Conservation (phyloP, 805 yeast species). For the Saturnispora ahearnii region DNA sequence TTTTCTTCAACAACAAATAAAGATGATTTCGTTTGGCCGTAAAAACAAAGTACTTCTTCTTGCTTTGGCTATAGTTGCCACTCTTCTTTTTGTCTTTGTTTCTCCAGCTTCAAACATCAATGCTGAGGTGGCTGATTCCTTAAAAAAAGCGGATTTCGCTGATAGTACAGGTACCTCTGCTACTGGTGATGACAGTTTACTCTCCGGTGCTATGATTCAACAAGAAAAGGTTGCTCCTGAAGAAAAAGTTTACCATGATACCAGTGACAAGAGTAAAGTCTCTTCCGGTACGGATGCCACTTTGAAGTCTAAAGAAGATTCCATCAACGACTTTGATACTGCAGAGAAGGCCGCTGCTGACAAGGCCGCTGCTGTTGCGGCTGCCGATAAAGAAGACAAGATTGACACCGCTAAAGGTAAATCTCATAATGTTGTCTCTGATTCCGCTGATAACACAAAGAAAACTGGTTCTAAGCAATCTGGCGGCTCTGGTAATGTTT, state of each 20-base stretch:
- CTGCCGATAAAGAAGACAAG: background rate
- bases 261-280: conserved; percentile 7
- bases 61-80: conserved; percentile 9
- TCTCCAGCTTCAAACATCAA: background rate
- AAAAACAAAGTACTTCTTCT: conserved; percentile 9
- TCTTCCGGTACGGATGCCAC: conserved; percentile 15
- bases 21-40: conserved; percentile 12
- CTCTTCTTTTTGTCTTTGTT: conserved; percentile 3
- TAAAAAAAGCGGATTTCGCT: conserved; percentile 10
- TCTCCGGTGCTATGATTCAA: conserved; percentile 14
- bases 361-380: background rate
- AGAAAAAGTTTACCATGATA: conserved; percentile 4
- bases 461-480: background rate
- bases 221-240: conserved; percentile 10
- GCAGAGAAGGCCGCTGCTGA: conserved; percentile 1
- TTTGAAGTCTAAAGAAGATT: conserved; percentile 10
- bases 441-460: background rate
- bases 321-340: conserved; percentile 6
- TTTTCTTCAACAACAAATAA: background rate
- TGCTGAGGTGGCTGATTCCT: background rate
- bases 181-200: conserved; percentile 8
- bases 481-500: background rate
- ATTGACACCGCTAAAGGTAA: background rate
- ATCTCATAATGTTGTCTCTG: background rate
- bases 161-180: conserved; percentile 6